A percentile compares a stretch with the other conserved stretches of the same genome.
phyloP scores from a whole-genome alignment of 2,329 filamentous ascomycete species.

The Colletotrichum gloeosporioides region DNA sequence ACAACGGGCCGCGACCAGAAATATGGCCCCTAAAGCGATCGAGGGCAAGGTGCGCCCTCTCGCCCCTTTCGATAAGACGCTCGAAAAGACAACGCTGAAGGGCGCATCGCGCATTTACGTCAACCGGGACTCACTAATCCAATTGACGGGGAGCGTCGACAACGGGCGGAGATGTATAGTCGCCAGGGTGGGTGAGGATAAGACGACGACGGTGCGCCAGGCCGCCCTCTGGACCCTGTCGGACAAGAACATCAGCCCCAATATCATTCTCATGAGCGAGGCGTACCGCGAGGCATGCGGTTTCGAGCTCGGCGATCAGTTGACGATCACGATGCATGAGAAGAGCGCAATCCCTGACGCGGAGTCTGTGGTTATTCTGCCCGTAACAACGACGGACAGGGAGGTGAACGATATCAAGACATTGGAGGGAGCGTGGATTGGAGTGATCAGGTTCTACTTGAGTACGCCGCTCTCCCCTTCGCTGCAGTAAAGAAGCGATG shows the following conservation, averaged over 20 bases:
- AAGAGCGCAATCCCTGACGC: conserved; percentile 58
- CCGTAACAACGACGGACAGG: conserved; percentile 1
- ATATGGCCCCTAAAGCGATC: conserved; percentile 5
- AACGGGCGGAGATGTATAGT: conserved; percentile 48
- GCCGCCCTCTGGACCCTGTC: conserved; percentile 56
- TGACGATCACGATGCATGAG: conserved; percentile 63
- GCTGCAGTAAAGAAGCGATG: conserved; percentile 7
- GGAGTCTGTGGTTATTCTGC: conserved; percentile 47
- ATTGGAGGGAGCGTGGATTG: conserved; percentile 25
- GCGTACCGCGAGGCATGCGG: conserved; percentile 74
- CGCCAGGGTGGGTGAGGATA: conserved; percentile 30
- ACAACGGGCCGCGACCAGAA: not conserved
- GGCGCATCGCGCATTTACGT: conserved; percentile 54
- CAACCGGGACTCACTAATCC: conserved; percentile 51
- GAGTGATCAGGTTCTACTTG: conserved; percentile 10
- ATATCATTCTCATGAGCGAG: conserved; percentile 75
- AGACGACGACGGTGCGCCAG: conserved; percentile 39
- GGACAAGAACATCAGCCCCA: conserved; percentile 68
- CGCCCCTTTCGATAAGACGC: conserved; percentile 38
- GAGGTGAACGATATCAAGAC: conserved; percentile 39
- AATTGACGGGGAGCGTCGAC: conserved; percentile 47
- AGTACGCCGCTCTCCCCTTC: not conserved
- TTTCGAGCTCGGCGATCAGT: conserved; percentile 73
- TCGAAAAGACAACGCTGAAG: conserved; percentile 45
- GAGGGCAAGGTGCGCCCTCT: conserved; percentile 44